These are phyloP conservation scores for Cryptosporidium xiaoi DNA, from an alignment of 169 alveolate genomes.

Conservation along the genomic window DNA sequence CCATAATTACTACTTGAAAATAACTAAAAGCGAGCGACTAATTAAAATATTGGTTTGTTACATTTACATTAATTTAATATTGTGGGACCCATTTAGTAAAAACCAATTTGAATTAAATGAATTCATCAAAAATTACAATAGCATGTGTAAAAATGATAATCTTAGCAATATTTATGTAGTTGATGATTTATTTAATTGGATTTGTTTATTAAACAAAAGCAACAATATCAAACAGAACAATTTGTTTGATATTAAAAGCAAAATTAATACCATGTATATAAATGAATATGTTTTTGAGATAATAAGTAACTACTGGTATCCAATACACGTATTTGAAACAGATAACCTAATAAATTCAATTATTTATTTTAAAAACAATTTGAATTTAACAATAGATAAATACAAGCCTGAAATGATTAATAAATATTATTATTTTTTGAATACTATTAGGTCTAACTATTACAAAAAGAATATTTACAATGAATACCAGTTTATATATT, in stretches of 20 bases:
- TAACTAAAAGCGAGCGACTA: neutral
- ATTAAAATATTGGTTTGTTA: conserved; percentile 6
- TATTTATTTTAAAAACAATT: neutral
- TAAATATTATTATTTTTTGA: neutral
- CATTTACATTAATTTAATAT: conserved; percentile 12
- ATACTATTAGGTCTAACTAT: neutral
- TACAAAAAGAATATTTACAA: neutral
- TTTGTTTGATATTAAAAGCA: conserved; percentile 2
- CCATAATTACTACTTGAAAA: neutral
- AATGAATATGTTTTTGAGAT: conserved; percentile 39
- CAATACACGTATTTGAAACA: conserved; percentile 31
- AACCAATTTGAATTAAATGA: neutral
- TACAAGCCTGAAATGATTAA: neutral
- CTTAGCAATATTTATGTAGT: neutral
- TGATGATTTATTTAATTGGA: neutral
- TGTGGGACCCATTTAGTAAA: conserved; percentile 51
- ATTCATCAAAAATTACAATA: neutral
- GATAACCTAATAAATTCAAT: conserved; percentile 16
- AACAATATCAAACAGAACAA: too few relatives aligned
- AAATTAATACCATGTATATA: neutral
- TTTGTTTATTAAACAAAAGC: neutral
- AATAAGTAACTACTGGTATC: conserved; percentile 30
- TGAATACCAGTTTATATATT: conserved; percentile 11
- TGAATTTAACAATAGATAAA: neutral
- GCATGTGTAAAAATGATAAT: neutral